Base-by-base conservation (phyloP, 2,329 filamentous ascomycete genomes). In the Leptoxyphium fumago region DNA sequence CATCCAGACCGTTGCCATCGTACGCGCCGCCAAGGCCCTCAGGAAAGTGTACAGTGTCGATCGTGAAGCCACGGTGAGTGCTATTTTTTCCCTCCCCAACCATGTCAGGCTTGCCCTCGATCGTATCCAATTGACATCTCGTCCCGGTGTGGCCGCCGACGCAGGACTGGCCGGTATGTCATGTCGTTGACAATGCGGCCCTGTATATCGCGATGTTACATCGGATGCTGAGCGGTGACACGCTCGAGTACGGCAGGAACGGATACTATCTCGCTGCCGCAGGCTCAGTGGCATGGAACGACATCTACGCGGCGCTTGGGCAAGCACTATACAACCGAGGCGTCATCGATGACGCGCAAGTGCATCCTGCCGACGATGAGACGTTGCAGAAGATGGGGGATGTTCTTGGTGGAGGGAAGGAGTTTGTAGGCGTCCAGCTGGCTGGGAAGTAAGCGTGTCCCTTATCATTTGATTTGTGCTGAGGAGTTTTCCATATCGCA, bases 131-230 rank as follows among this genome's bases (percentile, higher is more conserved):
- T 7, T 26, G 21, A 26, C 21, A 26, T 26, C 21, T 26, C 21
- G 21, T 26, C 21, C 21, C 21, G 21, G 21, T 26, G 7, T 26
- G 21, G 21, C 21, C 21, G 21, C 21, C 21, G 32, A 13, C 15
- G 10, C 39, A 71, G 65, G 60, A 56, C 1, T 75, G 73, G 73
- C 72, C 72, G 0, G 72, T 76, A 5, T 72, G 67, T 45, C 70
- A 75, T 44, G 52, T 75, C 3, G 9, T 52, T 0, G 72, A 76
- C 45, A 75, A 64, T 29, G 61, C 66, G 0, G 53, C 52, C 0
- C 49, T 75, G 1, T 75, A 73, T 43, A 41, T 73, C 1, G 52
- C 63, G 2, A 56, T 75, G 0, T 50, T 74, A 6, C 59, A 61
- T 1, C 59, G 54, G 2, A 74, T 75, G 10, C 50, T 75, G 2